phyloP scores from a whole-genome alignment of 2,329 filamentous ascomycete genomes.

The Phyllosticta ampelicida region DNA sequence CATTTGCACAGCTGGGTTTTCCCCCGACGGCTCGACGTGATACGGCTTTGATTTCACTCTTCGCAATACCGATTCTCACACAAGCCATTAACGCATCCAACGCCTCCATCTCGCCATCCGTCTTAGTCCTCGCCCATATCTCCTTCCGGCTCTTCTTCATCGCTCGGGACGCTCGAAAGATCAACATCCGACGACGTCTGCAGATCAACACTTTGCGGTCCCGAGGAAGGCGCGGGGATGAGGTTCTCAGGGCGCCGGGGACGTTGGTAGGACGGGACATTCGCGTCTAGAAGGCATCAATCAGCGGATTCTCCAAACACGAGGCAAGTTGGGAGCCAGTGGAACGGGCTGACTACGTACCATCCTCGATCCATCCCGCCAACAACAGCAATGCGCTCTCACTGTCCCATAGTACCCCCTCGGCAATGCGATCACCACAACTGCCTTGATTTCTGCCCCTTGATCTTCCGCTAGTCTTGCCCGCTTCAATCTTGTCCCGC shows the following conservation, averaged over 20 bases:
- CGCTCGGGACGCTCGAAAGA: no score
- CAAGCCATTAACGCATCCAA: no score
- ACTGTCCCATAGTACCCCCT: slow-evolving; percentile 23
- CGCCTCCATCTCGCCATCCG: no score
- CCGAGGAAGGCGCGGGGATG: neutral
- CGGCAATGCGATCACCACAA: slow-evolving; percentile 32
- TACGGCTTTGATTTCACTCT: no score
- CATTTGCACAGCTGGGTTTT: no score
- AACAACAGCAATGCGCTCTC: slow-evolving; percentile 25
- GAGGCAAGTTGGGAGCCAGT: neutral
- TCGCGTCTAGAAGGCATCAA: neutral
- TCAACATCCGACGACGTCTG: neutral
- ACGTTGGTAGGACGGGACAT: neutral
- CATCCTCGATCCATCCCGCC: slow-evolving; percentile 23
- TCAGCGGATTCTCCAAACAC: neutral
- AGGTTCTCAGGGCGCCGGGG: neutral
- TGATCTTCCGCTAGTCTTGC: slow-evolving; percentile 31
- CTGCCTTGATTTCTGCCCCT: slow-evolving; percentile 34
- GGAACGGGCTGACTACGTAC: neutral
- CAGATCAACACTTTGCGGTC: neutral
- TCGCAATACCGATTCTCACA: no score
- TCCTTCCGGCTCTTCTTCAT: no score
- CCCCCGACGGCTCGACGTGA: no score
- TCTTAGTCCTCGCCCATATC: no score
- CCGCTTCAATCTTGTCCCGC: slow-evolving; percentile 42